Evolutionary conservation across 768 basidiomycete species (phyloP), one percentile per base, ranked within the genome.

Genomic region (Termitomyces sp.): DNA sequence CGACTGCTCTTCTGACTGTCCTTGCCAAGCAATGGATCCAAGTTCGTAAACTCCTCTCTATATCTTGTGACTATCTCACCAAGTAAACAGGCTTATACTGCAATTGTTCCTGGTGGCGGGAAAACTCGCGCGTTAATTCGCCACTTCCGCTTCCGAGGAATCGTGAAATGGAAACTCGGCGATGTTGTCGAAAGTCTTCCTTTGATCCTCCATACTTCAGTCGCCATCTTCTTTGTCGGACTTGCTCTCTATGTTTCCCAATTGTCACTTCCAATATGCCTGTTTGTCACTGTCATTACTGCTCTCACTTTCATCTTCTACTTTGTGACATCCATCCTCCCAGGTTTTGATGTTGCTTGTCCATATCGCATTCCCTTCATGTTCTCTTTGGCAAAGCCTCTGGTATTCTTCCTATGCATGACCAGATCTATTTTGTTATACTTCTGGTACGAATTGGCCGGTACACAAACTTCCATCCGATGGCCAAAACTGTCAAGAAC

Each of bases 211-310:
- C 60, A 62, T 15, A 18, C 51, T 20, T 57, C 61, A 12, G 56
- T 62, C 9, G 36, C 48, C 16, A 27, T 62, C 41, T 74, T 62
- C 31, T 46, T 60, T 22, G 25, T 52, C 11, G 61, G 64, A 15
- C 64, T 69, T 3, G 52, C 50, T 9, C 42, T 56, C 7, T 56
- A 50, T 45, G 41, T 44, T 6, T 50, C 49, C 7, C 36, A 42
- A 23, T n/a, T 56, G 23, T 53, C 44, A 2, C 16, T 18, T 12
- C 27, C 27, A 5, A 29, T 53, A 11, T 38, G 36, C 11, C 18
- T 9, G 5, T 12, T 39, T 16, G 25, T 53, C 5, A 10, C 22
- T 18, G 7, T 39, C 15, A 39, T 53, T 29, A 31, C 36, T 7
- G 32, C 25, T 36, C 20, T 53, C n/a, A 45, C 43, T 16, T 53